phyloP scores from a whole-genome alignment of 257 asterid species.

The Nicotiana attenuata region DNA sequence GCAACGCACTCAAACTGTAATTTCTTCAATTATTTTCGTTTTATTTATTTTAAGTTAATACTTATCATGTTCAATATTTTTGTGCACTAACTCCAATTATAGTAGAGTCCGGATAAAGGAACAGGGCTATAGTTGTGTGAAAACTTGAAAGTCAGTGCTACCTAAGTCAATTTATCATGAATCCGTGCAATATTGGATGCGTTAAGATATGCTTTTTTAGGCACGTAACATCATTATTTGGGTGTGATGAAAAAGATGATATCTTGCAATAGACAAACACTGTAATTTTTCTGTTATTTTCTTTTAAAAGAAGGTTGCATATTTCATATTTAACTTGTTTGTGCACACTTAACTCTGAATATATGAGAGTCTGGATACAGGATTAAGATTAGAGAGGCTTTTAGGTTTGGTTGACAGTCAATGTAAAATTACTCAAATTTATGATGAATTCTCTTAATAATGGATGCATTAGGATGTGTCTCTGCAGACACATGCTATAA shows the following conservation, averaged over 20 bases:
- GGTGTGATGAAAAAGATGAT: no score
- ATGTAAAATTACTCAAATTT: no score
- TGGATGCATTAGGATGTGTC: background rate
- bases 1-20: slow-evolving; percentile 60
- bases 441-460: background rate
- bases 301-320: no score
- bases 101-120: background rate
- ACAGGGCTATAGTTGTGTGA: background rate
- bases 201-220: background rate
- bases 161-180: background rate
- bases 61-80: background rate
- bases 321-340: background rate
- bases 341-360: background rate
- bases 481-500: background rate
- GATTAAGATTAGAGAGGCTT: background rate
- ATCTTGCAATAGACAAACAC: no score
- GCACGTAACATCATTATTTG: background rate
- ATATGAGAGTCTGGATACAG: background rate
- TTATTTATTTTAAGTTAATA: background rate
- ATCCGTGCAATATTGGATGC: background rate
- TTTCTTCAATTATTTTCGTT: background rate
- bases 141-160: background rate
- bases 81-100: background rate
- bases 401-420: background rate
- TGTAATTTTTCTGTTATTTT: no score